A percentile compares a stretch with the other conserved stretches of the same genome.
These are phyloP conservation scores for Curvularia spicifera DNA, from an alignment of 2,329 filamentous ascomycete genomes.

Conservation along the genomic window DNA sequence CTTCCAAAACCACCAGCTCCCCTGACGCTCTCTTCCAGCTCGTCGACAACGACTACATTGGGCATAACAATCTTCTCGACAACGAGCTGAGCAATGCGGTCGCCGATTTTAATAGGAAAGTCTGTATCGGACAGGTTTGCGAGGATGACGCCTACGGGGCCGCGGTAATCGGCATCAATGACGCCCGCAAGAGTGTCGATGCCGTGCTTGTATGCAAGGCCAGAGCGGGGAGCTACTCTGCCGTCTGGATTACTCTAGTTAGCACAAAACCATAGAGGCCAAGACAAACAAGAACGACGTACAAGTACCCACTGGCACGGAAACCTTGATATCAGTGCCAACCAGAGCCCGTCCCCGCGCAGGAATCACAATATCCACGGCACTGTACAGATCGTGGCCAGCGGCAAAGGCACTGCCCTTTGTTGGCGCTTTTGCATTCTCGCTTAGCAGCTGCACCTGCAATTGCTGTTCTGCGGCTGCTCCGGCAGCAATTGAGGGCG, in stretches of 20 bases:
- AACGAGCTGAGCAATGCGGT: slow-evolving; percentile 91
- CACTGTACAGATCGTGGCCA: slow-evolving; percentile 89
- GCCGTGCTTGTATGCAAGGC: slow-evolving; percentile 89
- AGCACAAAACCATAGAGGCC: background rate
- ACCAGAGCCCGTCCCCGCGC: slow-evolving; percentile 84
- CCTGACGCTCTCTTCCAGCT: slow-evolving; percentile 87
- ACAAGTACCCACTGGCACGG: slow-evolving; percentile 90
- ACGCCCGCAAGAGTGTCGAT: slow-evolving; percentile 96
- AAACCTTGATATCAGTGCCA: slow-evolving; percentile 89
- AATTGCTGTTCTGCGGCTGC: slow-evolving; percentile 61
- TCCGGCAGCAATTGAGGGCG: slow-evolving; percentile 32
- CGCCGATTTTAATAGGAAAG: slow-evolving; percentile 81
- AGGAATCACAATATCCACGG: slow-evolving; percentile 76
- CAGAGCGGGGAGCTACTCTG: slow-evolving; percentile 87
- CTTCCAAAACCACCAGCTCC: slow-evolving; percentile 72
- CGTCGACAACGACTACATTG: slow-evolving; percentile 84
- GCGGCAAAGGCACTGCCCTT: slow-evolving; percentile 88
- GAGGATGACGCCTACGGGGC: slow-evolving; percentile 89
- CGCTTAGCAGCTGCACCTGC: slow-evolving; percentile 85
- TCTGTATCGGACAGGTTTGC: slow-evolving; percentile 90
- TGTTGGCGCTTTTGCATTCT: slow-evolving; percentile 80
- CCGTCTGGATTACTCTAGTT: slow-evolving; percentile 66
- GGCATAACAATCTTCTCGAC: slow-evolving; percentile 95
- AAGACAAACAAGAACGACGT: slow-evolving; percentile 47
- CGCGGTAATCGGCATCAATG: slow-evolving; percentile 96